These are phyloP conservation scores for Chondrostereum purpureum DNA, from an alignment of 1,284 basidiomycete genomes.

Conservation along the genomic window DNA sequence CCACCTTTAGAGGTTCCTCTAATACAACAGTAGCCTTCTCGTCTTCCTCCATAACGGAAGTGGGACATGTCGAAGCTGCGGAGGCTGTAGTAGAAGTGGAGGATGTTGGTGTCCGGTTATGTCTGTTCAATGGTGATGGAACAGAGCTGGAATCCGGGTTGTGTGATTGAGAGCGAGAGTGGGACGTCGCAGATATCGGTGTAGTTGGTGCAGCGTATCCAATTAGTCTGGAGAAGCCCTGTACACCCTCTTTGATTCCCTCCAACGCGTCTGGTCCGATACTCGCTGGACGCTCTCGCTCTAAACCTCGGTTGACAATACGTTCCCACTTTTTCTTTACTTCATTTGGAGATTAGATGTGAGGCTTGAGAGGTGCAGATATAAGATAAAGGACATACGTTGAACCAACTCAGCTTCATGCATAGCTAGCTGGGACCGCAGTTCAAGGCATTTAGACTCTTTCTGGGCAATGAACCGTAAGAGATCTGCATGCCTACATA, in stretches of 20 bases:
- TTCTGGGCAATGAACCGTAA: constrained; percentile 77
- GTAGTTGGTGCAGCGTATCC: background rate
- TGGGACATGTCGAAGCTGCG: constrained; percentile 4
- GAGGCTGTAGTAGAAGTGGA: background rate
- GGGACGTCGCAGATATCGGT: constrained; percentile 8
- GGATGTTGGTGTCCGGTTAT: background rate
- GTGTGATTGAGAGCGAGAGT: constrained; percentile 1
- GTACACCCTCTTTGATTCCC: constrained; percentile 61
- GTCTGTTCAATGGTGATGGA: background rate
- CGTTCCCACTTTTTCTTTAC: constrained; percentile 79
- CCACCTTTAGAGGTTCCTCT: constrained; percentile 1
- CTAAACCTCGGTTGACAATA: constrained; percentile 60
- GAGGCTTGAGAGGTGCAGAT: background rate
- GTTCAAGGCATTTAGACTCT: constrained; percentile 72
- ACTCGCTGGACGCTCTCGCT: constrained; percentile 16
- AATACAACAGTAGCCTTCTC: background rate
- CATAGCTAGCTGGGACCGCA: constrained; percentile 59
- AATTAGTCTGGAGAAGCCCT: constrained; percentile 23
- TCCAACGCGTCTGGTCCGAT: constrained; percentile 33
- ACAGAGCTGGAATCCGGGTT: background rate
- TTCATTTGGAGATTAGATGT: constrained; percentile 19
- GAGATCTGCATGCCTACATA: constrained; percentile 62
- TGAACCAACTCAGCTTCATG: constrained; percentile 68
- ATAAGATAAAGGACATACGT: constrained; percentile 28
- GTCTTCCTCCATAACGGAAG: constrained; percentile 5